These are phyloP conservation scores for Pseudogymnoascus sp. DNA, from an alignment of 2,329 filamentous ascomycete species.

Conservation along the genomic window DNA sequence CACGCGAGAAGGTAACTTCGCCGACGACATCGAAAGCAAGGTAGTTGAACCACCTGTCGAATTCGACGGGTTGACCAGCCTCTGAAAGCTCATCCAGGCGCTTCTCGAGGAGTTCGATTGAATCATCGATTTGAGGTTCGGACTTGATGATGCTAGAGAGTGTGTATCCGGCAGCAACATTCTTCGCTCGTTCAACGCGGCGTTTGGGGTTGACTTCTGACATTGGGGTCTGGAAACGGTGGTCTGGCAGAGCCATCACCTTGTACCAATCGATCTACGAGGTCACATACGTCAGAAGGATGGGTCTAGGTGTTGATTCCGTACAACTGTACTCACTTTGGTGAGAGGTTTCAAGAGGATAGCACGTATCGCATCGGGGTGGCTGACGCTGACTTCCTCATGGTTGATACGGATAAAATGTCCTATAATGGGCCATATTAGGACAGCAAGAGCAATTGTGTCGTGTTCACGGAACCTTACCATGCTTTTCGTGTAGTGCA, in stretches of 20 bases:
- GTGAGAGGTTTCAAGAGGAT: slow-evolving; percentile 29
- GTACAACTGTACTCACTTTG: slow-evolving; percentile 24
- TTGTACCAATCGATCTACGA: slow-evolving; percentile 12
- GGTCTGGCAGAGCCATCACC: slow-evolving; percentile 33
- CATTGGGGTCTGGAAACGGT: slow-evolving; percentile 35
- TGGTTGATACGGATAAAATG: slow-evolving; percentile 37
- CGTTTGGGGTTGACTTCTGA: slow-evolving; percentile 31
- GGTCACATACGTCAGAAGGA: background rate
- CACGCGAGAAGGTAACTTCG: slow-evolving; percentile 22
- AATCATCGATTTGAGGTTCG: slow-evolving; percentile 24
- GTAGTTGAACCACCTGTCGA: slow-evolving; percentile 12
- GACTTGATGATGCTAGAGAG: slow-evolving; percentile 26
- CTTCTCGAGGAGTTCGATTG: slow-evolving; percentile 24
- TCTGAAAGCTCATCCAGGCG: slow-evolving; percentile 24
- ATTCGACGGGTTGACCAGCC: slow-evolving; percentile 19
- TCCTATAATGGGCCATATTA: slow-evolving; percentile 18
- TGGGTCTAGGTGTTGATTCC: background rate
- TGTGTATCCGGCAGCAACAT: slow-evolving; percentile 29
- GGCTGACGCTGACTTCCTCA: slow-evolving; percentile 38
- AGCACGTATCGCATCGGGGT: slow-evolving; percentile 34
- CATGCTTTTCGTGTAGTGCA: slow-evolving; percentile 33
- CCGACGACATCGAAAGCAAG: slow-evolving; percentile 27
- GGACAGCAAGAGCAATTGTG: background rate
- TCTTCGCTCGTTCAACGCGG: slow-evolving; percentile 30
- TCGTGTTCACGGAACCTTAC: slow-evolving; percentile 19